phyloP scores from a whole-genome alignment of 352 stramenopile genomes.

The Globisporangium emineosum region DNA sequence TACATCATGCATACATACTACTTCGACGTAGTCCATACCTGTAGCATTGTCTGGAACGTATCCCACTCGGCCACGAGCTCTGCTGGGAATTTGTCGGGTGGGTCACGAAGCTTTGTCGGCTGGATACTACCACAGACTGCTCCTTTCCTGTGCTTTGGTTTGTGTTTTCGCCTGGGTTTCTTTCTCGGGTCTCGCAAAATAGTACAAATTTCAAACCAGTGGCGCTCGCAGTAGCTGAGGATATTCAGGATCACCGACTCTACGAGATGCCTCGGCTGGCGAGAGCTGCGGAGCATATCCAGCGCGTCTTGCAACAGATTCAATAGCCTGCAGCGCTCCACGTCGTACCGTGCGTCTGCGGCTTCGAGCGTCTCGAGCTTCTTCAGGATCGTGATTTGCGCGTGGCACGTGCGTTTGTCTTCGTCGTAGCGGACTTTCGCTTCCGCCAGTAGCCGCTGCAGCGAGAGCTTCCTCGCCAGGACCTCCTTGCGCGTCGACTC shows the following conservation, averaged over 20 bases:
- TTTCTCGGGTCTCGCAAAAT: not conserved
- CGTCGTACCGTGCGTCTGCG: conserved; percentile 38
- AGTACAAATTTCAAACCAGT: conserved; percentile 49
- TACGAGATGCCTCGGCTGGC: conserved; percentile 27
- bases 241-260: conserved; percentile 33
- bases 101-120: conserved; percentile 24
- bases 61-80: conserved; percentile 31
- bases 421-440: conserved; percentile 56
- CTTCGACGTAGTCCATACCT: no score
- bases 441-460: conserved; percentile 43
- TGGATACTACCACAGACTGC: conserved; percentile 8
- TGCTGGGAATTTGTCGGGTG: conserved; percentile 30
- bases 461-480: conserved; percentile 20
- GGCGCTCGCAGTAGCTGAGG: conserved; percentile 46
- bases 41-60: conserved; percentile 22
- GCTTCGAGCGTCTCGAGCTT: conserved; percentile 31
- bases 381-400: conserved; percentile 38
- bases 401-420: conserved; percentile 24
- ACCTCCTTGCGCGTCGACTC: conserved; percentile 28
- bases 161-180: conserved; percentile 12
- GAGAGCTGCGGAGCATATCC: conserved; percentile 24
- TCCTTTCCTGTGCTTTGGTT: not conserved
- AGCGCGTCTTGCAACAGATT: conserved; percentile 29
- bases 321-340: conserved; percentile 28
- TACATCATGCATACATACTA: no score